Conservation (phyloP, 192 early-diverging fungal genomes). For the Rhizoclosmatium globosum region DNA sequence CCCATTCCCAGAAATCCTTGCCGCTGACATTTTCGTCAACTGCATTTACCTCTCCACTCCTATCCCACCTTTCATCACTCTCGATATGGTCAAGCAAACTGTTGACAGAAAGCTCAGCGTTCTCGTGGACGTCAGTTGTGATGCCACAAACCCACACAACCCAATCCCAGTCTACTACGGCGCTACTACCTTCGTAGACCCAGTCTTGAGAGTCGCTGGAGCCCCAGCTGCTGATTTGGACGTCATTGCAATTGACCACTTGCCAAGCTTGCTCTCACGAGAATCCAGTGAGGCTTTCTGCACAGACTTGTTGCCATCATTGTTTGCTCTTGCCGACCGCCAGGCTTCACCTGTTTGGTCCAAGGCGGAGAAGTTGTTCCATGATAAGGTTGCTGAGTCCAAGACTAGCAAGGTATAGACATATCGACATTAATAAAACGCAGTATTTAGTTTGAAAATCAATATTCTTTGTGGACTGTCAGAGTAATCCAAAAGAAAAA, state of each 20-base stretch:
- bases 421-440: neutral
- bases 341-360: constrained; percentile 72
- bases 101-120: constrained; percentile 76
- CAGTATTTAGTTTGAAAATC: no score
- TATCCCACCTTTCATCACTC: constrained; percentile 95
- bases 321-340: constrained; percentile 71
- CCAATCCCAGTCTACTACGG: constrained; percentile 94
- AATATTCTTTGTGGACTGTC: no score
- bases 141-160: constrained; percentile 97
- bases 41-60: constrained; percentile 94
- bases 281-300: constrained; percentile 91
- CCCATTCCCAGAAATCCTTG: constrained; percentile 90
- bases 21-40: constrained; percentile 96
- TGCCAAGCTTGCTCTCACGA: constrained; percentile 92
- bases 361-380: constrained; percentile 84
- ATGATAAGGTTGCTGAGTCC: constrained; percentile 73
- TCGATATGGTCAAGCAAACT: constrained; percentile 77
- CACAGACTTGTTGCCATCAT: constrained; percentile 82
- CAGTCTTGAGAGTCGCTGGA: constrained; percentile 74
- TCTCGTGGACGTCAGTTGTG: constrained; percentile 94
- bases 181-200: constrained; percentile 95
- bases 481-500: no score
- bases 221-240: constrained; percentile 77
- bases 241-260: constrained; percentile 95
- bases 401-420: neutral